phyloP scores from a whole-genome alignment of 2,329 filamentous ascomycete genomes.

The Fusarium keratoplasticum region DNA sequence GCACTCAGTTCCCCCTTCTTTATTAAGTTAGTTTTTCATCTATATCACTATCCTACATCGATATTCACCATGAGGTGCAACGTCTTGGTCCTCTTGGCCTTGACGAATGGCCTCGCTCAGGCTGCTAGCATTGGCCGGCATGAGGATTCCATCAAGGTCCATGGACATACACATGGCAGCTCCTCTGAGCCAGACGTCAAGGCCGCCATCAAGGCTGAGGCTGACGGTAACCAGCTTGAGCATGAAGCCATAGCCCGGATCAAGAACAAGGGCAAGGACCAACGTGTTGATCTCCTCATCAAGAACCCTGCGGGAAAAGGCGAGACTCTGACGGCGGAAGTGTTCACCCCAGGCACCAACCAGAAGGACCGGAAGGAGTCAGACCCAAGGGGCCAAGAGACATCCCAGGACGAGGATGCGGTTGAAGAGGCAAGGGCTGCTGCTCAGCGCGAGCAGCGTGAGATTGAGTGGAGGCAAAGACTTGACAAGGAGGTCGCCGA shows the following conservation, averaged over 20 bases:
- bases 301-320: neutral
- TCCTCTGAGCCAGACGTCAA: neutral
- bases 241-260: neutral
- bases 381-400: neutral
- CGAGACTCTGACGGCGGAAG: neutral
- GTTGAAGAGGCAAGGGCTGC: neutral
- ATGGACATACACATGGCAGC: neutral
- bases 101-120: constrained; percentile 37
- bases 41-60: neutral
- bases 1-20: neutral
- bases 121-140: constrained; percentile 25
- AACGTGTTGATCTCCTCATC: constrained; percentile 8
- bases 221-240: neutral
- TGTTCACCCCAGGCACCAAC: neutral
- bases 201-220: neutral
- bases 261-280: constrained; percentile 13
- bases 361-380: constrained; percentile 1
- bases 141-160: constrained; percentile 8
- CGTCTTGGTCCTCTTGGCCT: constrained; percentile 39
- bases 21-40: constrained; percentile 22
- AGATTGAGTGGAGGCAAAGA: neutral
- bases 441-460: neutral
- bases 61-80: constrained; percentile 39
- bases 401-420: neutral
- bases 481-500: neutral